Evolutionary conservation across 2,329 filamentous ascomycete genomes (phyloP).

Genomic region (Coniochaeta hoffmannii): DNA sequence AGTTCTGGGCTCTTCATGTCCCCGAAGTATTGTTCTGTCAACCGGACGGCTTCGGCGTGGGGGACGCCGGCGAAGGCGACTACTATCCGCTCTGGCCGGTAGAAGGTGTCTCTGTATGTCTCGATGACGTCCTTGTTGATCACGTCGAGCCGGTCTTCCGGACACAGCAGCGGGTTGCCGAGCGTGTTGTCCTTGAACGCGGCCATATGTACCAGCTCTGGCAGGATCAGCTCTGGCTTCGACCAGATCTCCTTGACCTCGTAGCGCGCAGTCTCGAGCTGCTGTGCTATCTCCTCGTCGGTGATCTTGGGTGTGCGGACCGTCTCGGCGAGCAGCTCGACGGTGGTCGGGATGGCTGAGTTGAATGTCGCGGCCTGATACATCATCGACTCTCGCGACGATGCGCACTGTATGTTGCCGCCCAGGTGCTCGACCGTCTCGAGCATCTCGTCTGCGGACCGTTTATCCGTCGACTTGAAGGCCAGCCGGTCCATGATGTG

Average conservation of each 20-base stretch:
- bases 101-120: constrained; percentile 77
- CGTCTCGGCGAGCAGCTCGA: constrained; percentile 84
- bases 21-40: constrained; percentile 83
- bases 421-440: constrained; percentile 82
- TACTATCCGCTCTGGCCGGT: constrained; percentile 83
- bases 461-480: constrained; percentile 77
- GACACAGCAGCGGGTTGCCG: constrained; percentile 87
- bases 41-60: constrained; percentile 68
- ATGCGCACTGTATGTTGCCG: constrained; percentile 95
- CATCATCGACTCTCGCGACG: constrained; percentile 93
- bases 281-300: constrained; percentile 76
- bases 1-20: constrained; percentile 62
- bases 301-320: constrained; percentile 81
- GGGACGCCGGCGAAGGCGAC: constrained; percentile 90
- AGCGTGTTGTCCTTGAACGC: constrained; percentile 95
- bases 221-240: constrained; percentile 91
- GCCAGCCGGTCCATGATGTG: constrained; percentile 94
- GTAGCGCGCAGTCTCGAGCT: constrained; percentile 86
- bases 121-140: constrained; percentile 71
- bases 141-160: constrained; percentile 66
- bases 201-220: constrained; percentile 90
- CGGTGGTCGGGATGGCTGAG: constrained; percentile 73
- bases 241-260: constrained; percentile 97
- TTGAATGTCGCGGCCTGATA: constrained; percentile 99
- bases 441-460: constrained; percentile 75